Conservation (phyloP, 2,329 filamentous ascomycete species). For the Furcasterigmium sp. region DNA sequence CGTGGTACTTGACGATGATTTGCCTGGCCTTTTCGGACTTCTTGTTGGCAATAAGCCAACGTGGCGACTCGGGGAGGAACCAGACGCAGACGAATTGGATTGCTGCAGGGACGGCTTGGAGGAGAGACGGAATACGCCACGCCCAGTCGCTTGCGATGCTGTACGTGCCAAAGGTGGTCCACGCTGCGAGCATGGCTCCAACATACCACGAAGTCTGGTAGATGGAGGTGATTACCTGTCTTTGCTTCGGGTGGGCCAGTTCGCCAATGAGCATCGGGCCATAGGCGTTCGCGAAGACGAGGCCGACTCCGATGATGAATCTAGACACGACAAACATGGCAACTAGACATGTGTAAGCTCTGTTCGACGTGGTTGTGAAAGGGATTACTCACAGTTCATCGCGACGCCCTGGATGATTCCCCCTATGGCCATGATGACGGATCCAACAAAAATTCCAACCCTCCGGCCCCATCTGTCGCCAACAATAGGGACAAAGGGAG, state of each 20-base stretch:
- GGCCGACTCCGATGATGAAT: not conserved
- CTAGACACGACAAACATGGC: conserved; percentile 1
- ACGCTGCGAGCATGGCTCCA: conserved; percentile 19
- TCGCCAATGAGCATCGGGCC: conserved; percentile 36
- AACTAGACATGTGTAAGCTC: not conserved
- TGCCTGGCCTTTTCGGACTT: conserved; percentile 1
- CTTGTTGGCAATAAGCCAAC: conserved; percentile 7
- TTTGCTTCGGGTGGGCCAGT: conserved; percentile 55
- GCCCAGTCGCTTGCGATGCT: conserved; percentile 30
- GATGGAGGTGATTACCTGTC: conserved; percentile 48
- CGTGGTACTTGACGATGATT: conserved; percentile 18
- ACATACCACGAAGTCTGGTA: conserved; percentile 41
- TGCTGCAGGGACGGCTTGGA: conserved; percentile 34
- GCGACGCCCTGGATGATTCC: conserved; percentile 50
- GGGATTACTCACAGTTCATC: not conserved
- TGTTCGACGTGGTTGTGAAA: not conserved
- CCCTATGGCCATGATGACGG: conserved; percentile 39
- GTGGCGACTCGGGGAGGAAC: conserved; percentile 21
- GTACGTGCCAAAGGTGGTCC: conserved; percentile 35
- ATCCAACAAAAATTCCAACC: conserved; percentile 44
- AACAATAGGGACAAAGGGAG: conserved; percentile 8
- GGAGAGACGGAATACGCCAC: conserved; percentile 54
- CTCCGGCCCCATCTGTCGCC: conserved; percentile 44
- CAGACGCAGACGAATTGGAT: conserved; percentile 56
- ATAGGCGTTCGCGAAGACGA: not conserved